Evolutionary conservation across 345 rosid species (phyloP), one percentile per base, ranked within the genome.

Genomic region (Isatis tinctoria): DNA sequence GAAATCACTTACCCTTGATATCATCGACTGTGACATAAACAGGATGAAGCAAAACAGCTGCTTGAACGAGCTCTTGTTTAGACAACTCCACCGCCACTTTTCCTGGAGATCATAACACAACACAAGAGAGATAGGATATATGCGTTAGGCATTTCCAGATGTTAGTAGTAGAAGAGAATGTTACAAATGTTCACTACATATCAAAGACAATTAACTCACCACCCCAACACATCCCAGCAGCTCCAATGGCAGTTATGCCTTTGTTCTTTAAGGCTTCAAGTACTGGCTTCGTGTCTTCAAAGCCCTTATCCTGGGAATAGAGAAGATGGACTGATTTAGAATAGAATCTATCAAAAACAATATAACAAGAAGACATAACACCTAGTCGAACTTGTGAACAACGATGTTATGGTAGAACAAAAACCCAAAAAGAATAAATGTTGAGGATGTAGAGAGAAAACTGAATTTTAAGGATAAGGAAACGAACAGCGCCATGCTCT

Each of bases 21-120:
- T 93, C 94, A 11, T 89, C 94, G 10, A 83, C 74, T 5, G 83
- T 74, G 54, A 93, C 87, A 14, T 60, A 72, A 20, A 88, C 80
- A 71, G 98, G 98, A 80, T 91, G 96, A 70, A 83, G 81, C 78
- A 90, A 70, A 35, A 82, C 92, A 49, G 87, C 96, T 35, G 92
- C 91, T 83, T 89, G 86, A 65, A 91, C 80, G 51, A 83, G 78
- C 36, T 75, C 88, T 14, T 58, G 16, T 60, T 84, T 85, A n/a
- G 89, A 87, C 56, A 91, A 67, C 57, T 82, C 85, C 60, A 85
- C 92, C 27, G 88, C 90, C 33, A 91, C 97, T 81, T 89, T 89
- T 73, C 87, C 96, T 89, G 88, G 48, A 53, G 47, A 54, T 58
- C 57, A 69, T 27, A 27, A n/a, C n/a, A n/a, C n/a, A 28, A 37